These are phyloP conservation scores for Sclerotinia spermophila DNA, from an alignment of 2,329 filamentous ascomycete genomes.

Conservation along the genomic window DNA sequence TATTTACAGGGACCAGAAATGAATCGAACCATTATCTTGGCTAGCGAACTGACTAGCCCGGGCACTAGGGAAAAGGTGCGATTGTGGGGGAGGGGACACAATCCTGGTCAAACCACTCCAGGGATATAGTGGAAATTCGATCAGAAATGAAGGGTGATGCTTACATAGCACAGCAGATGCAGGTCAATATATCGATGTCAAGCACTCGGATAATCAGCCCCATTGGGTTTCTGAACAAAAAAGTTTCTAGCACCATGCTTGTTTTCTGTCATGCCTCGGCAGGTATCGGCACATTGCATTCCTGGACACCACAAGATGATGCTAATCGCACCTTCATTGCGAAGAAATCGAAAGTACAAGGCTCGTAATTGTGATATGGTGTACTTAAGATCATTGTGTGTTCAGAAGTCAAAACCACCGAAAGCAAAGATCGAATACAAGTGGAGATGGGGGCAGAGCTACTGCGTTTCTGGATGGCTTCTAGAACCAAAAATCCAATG, in stretches of 20 bases:
- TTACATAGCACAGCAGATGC: slow-evolving; percentile 15
- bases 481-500: not conserved
- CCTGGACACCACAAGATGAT: not conserved
- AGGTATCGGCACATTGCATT: slow-evolving; percentile 10
- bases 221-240: not conserved
- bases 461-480: not conserved
- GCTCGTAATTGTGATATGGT: not conserved
- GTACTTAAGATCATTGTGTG: not conserved
- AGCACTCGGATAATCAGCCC: not conserved
- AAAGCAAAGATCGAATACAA: not conserved
- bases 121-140: not conserved
- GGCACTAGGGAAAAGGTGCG: not conserved
- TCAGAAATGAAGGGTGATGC: not conserved
- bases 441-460: not conserved
- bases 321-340: not conserved
- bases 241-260: not conserved
- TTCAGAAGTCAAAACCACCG: not conserved
- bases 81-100: not conserved
- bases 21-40: not conserved
- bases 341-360: not conserved
- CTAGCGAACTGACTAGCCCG: not conserved
- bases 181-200: not conserved
- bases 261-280: slow-evolving; percentile 3
- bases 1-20: not conserved
- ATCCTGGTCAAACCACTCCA: not conserved